Conservation (phyloP, 2,329 filamentous ascomycete genomes). For the Apiospora phragmitis region DNA sequence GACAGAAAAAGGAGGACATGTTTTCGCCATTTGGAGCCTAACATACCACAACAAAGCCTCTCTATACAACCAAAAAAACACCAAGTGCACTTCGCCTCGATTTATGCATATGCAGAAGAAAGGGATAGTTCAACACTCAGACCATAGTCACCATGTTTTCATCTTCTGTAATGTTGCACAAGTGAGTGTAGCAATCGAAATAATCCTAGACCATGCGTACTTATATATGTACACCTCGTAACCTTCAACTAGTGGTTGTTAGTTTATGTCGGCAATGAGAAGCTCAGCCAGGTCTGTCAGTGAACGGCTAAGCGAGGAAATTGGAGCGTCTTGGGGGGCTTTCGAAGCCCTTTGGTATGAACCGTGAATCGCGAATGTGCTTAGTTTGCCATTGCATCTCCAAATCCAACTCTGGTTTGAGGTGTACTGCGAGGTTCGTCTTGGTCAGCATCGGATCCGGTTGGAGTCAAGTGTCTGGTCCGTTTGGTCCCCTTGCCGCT, state of each 20-base stretch:
- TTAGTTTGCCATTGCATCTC: constrained; percentile 13
- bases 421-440: constrained; percentile 44
- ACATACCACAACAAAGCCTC: not conserved
- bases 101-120: not conserved
- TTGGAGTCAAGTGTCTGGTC: constrained; percentile 46
- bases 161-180: not conserved
- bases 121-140: not conserved
- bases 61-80: not conserved
- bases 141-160: not conserved
- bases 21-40: not conserved
- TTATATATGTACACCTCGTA: not conserved
- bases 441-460: constrained; percentile 44
- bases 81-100: not conserved
- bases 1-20: not conserved
- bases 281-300: no score
- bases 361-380: not conserved
- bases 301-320: no score
- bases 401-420: constrained; percentile 23
- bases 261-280: not conserved
- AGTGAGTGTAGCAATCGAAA: not conserved
- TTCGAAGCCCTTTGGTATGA: not conserved
- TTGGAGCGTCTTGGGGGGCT: not conserved
- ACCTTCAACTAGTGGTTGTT: not conserved
- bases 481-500: constrained; percentile 46
- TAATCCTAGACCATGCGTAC: not conserved